Evolutionary conservation across 2,329 filamentous ascomycete species (phyloP).

Genomic region (Pseudophaeomoniella oleicola): DNA sequence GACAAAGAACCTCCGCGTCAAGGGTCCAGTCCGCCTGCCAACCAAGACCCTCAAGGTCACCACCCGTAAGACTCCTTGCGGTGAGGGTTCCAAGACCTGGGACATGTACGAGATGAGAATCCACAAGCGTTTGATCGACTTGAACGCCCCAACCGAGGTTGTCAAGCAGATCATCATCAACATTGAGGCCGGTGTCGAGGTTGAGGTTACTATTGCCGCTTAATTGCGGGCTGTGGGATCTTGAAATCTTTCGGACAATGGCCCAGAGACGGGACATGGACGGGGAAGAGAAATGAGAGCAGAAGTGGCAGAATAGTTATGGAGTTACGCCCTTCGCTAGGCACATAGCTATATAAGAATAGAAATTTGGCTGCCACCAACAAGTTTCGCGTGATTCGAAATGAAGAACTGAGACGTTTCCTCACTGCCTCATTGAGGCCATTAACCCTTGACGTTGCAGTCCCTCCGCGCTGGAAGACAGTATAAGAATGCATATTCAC

Average conservation of each 20-base stretch:
- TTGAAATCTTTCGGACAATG: too few relatives aligned
- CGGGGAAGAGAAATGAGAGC: background rate
- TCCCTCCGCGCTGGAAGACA: too few relatives aligned
- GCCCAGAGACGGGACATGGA: background rate
- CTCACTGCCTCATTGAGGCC: too few relatives aligned
- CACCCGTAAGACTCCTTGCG: conserved; percentile 97
- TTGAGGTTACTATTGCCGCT: conserved; percentile 38
- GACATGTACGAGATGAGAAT: conserved; percentile 98
- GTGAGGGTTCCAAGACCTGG: conserved; percentile 99
- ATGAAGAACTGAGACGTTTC: too few relatives aligned
- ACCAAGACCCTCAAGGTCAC: conserved; percentile 95
- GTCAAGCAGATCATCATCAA: conserved; percentile 40
- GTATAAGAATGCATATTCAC: too few relatives aligned
- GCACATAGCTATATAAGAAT: background rate
- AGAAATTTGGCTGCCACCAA: background rate
- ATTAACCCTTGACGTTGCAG: too few relatives aligned
- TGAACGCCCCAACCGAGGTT: conserved; percentile 88
- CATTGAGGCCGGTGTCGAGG: conserved; percentile 39
- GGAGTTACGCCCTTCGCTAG: background rate
- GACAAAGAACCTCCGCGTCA: conserved; percentile 95
- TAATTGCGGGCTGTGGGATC: conserved; percentile 21
- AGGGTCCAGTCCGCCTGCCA: conserved; percentile 93
- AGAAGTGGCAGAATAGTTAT: background rate
- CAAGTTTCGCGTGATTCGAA: too few relatives aligned
- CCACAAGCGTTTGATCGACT: conserved; percentile 94